Evolutionary conservation across 2,329 filamentous ascomycete genomes (phyloP).

Genomic region (Xylariaceae sp.): DNA sequence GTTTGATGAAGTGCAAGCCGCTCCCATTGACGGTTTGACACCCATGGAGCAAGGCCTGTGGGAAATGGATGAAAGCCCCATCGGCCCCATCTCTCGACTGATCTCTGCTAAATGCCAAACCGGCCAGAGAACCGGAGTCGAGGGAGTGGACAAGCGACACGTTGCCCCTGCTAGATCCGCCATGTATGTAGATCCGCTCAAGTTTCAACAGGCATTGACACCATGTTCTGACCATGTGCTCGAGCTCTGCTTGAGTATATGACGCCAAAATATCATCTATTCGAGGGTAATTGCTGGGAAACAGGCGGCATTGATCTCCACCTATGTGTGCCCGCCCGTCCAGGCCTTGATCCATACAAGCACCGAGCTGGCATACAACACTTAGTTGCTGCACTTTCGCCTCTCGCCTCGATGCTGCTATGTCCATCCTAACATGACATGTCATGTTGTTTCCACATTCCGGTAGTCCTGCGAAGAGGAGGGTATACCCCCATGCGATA

Average conservation of each 20-base stretch:
- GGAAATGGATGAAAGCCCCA: constrained; percentile 4
- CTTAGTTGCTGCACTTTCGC: constrained; percentile 12
- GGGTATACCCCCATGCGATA: constrained; percentile 21
- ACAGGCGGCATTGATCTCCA: constrained; percentile 25
- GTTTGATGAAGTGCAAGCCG: no score
- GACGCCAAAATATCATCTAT: no score
- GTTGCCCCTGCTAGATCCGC: constrained; percentile 11
- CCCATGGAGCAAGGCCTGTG: no score
- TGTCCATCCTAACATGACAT: constrained; percentile 8
- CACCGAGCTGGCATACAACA: background rate
- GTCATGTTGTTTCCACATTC: constrained; percentile 23
- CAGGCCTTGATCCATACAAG: constrained; percentile 11
- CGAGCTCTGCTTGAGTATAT: no score
- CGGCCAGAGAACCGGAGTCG: no score
- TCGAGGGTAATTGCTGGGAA: constrained; percentile 1
- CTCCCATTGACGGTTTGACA: no score
- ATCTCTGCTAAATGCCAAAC: constrained; percentile 24
- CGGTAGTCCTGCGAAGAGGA: constrained; percentile 9
- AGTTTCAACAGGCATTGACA: constrained; percentile 15
- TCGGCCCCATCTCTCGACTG: constrained; percentile 19
- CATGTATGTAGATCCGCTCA: no score
- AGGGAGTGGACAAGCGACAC: constrained; percentile 20
- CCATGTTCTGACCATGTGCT: no score
- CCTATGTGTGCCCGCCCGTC: constrained; percentile 25
- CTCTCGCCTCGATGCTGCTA: constrained; percentile 14